Conservation (phyloP, 2,329 filamentous ascomycete species). For the Penicillium crustosum region DNA sequence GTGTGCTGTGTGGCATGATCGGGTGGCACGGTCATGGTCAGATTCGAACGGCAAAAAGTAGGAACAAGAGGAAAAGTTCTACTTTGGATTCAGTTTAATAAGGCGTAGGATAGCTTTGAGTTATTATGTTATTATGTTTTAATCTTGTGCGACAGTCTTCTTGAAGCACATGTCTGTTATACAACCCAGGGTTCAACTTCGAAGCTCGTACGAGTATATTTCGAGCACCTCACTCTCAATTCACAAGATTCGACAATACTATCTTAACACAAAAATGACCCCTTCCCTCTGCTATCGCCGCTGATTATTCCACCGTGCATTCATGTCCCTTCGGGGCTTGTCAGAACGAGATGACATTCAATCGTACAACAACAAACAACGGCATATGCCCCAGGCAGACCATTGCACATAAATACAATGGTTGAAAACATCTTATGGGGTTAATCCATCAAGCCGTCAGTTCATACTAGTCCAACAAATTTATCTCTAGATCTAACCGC, state of each 20-base stretch:
- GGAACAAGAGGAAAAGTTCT: background rate
- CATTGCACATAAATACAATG: background rate
- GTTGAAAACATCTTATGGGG: fast-evolving
- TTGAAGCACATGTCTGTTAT: background rate
- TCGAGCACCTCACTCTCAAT: background rate
- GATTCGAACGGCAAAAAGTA: background rate
- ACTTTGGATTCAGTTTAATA: background rate
- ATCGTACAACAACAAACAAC: background rate
- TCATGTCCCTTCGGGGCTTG: fast-evolving
- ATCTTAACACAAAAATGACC: background rate
- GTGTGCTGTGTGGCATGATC: slow-evolving; percentile 5
- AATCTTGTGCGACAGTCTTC: background rate
- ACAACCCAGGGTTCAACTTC: too few species aligned
- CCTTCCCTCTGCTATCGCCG: fast-evolving
- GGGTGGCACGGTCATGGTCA: slow-evolving; percentile 9
- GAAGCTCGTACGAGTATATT: background rate
- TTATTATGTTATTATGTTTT: background rate
- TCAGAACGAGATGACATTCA: background rate
- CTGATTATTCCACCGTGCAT: too few species aligned
- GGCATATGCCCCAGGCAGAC: background rate
- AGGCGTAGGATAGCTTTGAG: background rate
- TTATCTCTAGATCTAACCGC: background rate
- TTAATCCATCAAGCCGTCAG: background rate
- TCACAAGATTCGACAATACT: background rate
- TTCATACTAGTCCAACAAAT: background rate